Base-by-base conservation (phyloP, 83 land plant species). In the Larix sibirica region DNA sequence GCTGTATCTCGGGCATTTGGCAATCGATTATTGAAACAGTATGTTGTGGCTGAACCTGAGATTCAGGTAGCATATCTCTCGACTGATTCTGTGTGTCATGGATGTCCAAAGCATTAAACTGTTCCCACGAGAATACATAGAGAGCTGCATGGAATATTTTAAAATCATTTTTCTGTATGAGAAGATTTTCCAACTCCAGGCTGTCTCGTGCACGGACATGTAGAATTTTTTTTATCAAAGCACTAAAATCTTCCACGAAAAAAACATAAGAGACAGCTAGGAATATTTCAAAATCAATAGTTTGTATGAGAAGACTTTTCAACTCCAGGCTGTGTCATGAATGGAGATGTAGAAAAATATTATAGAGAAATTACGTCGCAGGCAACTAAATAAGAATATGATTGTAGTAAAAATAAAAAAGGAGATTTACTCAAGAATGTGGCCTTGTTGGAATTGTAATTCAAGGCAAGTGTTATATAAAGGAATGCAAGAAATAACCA, bases 1-100 rank as follows among this genome's bases (percentile, higher is more conserved):
- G 97, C 97, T 54, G 94, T 95, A 90, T 95, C 97, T 6, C 93
- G 97, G 82, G 95, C 97, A 78, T 95, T 95, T 91, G 97, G 97
- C 42, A 87, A 95, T 81, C 88, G 94, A 4, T 82, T 91, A 83
- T 67, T 95, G 80, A 95, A 95, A 83, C 95, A 87, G 68, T 95
- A 83, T 89, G 95, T 95, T 65, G 92, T 91, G 44, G 94, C 97
- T 4, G 94, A 93, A 42, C 97, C 97, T 75, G 97, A 95, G 79
- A 91, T 95, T 66, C 95, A 93, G 97, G 97, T 93, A 85, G 24
- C 4, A 21, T 24, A 21, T 38, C 38, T 44, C 17, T 28, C 26
- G 38, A 38, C 26, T 4, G 31, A 21, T 38, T 36, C 12, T 6
- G 5, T n/a, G 28, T 69, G 26, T 21, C 14, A n/a, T 4, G 62